Evolutionary conservation across 495 filamentous ascomycete genomes (phyloP).

Genomic region (Aspergillus avenaceus): DNA sequence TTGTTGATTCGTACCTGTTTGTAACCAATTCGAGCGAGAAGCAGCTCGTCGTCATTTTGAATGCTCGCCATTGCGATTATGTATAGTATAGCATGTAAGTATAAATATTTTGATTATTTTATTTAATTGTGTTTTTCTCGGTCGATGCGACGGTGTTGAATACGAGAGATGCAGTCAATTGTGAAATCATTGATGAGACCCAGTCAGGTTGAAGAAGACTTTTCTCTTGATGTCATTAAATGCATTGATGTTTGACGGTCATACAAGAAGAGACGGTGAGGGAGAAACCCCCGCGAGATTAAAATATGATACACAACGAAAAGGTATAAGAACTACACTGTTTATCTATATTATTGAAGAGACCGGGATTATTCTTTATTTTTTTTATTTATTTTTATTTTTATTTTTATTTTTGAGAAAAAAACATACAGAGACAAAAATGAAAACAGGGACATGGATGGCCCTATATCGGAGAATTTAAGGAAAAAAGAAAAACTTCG

Average conservation of each 20-base stretch:
- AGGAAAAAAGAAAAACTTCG: not conserved
- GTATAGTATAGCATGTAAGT: not conserved
- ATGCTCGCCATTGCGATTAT: slow-evolving; percentile 46
- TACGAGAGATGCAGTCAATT: no score
- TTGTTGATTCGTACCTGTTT: slow-evolving; percentile 48
- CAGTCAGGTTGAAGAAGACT: no score
- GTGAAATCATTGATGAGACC: no score
- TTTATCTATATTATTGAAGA: no score
- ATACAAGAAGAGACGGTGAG: slow-evolving; percentile 20
- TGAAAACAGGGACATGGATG: not conserved
- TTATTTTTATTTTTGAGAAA: no score
- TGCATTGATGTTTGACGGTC: not conserved
- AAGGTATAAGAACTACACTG: no score
- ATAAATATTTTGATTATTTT: no score
- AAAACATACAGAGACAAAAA: not conserved
- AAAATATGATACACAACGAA: not conserved
- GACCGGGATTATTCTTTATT: no score
- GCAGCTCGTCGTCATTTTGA: slow-evolving; percentile 60
- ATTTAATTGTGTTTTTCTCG: not conserved
- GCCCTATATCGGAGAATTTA: not conserved
- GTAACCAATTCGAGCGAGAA: slow-evolving; percentile 65
- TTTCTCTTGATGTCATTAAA: no score
- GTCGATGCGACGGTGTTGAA: no score
- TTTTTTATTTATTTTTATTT: no score
- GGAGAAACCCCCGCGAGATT: not conserved